phyloP scores from a whole-genome alignment of 345 rosid species.

The Carallia pectinifolia region DNA sequence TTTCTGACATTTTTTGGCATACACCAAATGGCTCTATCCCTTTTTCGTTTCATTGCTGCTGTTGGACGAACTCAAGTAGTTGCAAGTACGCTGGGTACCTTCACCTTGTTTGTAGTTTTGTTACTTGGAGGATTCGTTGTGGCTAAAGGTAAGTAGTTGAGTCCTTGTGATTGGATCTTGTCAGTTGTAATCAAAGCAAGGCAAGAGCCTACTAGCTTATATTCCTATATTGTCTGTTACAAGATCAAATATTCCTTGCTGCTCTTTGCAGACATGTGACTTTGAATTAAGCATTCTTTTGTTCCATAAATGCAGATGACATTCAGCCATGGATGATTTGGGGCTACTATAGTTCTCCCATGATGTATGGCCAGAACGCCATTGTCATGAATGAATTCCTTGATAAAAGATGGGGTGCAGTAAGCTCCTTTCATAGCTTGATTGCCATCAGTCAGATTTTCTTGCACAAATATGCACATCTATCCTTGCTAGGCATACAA shows the following conservation, averaged over 20 bases:
- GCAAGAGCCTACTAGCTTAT: not conserved
- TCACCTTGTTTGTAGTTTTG: constrained; percentile 67
- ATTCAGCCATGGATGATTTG: constrained; percentile 68
- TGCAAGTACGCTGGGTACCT: constrained; percentile 61
- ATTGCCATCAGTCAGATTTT: not conserved
- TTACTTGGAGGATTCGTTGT: constrained; percentile 84
- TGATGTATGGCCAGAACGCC: constrained; percentile 97
- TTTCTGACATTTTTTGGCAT: constrained; percentile 62
- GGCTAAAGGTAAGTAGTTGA: constrained; percentile 54
- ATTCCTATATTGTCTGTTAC: not conserved
- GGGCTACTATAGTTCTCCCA: constrained; percentile 87
- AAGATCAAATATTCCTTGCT: not conserved
- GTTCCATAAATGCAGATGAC: constrained; percentile 49
- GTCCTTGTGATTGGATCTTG: not conserved
- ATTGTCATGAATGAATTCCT: constrained; percentile 84
- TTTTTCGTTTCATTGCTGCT: constrained; percentile 85
- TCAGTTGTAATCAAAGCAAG: not conserved
- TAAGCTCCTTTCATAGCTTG: constrained; percentile 32
- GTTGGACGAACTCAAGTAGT: constrained; percentile 75
- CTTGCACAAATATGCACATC: not conserved
- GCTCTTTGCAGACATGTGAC: constrained; percentile 2
- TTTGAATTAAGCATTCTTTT: not conserved
- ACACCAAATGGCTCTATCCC: constrained; percentile 83
- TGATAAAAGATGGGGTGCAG: constrained; percentile 74
- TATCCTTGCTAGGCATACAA: too few species aligned